Percentiles rank a stretch among this genome's conserved stretches.
These are phyloP conservation scores for Chytriomyces sp. DNA, from an alignment of 192 early-diverging fungal species.

Conservation along the genomic window DNA sequence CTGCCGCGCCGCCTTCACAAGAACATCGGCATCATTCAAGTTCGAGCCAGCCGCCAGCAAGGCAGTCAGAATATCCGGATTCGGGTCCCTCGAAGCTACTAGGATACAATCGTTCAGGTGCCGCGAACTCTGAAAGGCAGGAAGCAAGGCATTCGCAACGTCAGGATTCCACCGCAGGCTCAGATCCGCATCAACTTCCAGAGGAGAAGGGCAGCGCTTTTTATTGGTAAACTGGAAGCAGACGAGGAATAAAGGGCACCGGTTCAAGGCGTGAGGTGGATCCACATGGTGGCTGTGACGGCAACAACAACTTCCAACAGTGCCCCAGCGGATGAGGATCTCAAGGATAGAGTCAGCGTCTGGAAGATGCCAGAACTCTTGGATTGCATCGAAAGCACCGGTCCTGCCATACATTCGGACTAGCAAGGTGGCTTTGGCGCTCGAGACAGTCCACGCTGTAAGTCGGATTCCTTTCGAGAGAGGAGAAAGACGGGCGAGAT, in stretches of 20 bases:
- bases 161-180: not conserved
- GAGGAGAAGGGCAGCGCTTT: not conserved
- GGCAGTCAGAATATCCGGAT: not conserved
- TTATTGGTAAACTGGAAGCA: slow-evolving; percentile 4
- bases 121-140: too few relatives aligned
- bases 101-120: not conserved
- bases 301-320: too few relatives aligned
- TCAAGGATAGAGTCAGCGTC: not conserved
- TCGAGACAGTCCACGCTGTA: not conserved
- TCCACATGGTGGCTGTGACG: not conserved
- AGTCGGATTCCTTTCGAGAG: not conserved
- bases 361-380: not conserved
- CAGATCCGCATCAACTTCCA: not conserved
- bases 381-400: not conserved
- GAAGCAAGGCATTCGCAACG: not conserved
- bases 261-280: not conserved
- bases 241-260: not conserved
- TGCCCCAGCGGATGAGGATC: not conserved
- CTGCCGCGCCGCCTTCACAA: not conserved
- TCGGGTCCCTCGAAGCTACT: not conserved
- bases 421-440: not conserved
- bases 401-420: not conserved
- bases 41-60: not conserved
- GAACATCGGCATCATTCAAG: not conserved
- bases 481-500: not conserved